These are phyloP conservation scores for Collybiopsis luxurians DNA, from an alignment of 768 basidiomycete genomes.

Conservation along the genomic window DNA sequence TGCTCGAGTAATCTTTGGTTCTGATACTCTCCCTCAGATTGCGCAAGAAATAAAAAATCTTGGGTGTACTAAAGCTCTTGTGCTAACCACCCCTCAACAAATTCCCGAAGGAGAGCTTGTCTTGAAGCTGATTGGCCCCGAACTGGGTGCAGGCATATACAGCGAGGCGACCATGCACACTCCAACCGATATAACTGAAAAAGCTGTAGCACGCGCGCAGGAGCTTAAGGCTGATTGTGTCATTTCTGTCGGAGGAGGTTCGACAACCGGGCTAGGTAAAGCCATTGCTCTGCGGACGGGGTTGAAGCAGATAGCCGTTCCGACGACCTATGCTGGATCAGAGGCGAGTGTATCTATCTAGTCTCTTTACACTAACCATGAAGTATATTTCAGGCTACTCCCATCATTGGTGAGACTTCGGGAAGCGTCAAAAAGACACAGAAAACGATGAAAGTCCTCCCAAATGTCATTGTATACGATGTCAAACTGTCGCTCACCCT, in stretches of 20 bases:
- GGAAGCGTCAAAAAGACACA: slow-evolving; percentile 37
- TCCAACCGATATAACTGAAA: slow-evolving; percentile 32
- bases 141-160: slow-evolving; percentile 29
- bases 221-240: slow-evolving; percentile 30
- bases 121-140: slow-evolving; percentile 12
- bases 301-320: slow-evolving; percentile 36
- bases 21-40: slow-evolving; percentile 28
- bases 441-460: slow-evolving; percentile 33
- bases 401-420: slow-evolving; percentile 39
- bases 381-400: slow-evolving; percentile 23
- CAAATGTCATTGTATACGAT: slow-evolving; percentile 40
- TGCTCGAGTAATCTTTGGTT: slow-evolving; percentile 35
- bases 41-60: slow-evolving; percentile 26
- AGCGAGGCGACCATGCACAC: slow-evolving; percentile 40
- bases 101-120: slow-evolving; percentile 23
- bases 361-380: background rate
- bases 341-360: slow-evolving; percentile 21
- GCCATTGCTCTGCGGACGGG: slow-evolving; percentile 37
- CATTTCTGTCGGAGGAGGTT: slow-evolving; percentile 36
- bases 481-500: slow-evolving; percentile 34
- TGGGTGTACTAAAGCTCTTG: slow-evolving; percentile 28
- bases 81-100: slow-evolving; percentile 33
- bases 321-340: slow-evolving; percentile 38
- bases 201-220: slow-evolving; percentile 24
- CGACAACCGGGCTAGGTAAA: slow-evolving; percentile 36